phyloP scores from a whole-genome alignment of 768 basidiomycete species.

The Psilocybe azurescens region DNA sequence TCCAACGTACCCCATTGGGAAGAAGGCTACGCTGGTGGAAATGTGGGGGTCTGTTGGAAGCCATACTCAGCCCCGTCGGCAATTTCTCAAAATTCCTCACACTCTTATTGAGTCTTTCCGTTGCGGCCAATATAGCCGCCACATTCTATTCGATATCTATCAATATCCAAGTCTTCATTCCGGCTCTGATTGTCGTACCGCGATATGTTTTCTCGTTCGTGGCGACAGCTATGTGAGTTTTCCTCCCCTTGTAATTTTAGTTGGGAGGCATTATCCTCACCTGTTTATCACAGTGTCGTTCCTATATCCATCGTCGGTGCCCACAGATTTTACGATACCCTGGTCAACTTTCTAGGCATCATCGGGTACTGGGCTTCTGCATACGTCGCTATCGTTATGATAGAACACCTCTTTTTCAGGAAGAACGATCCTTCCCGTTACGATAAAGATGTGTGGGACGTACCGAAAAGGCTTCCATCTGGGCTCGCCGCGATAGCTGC shows the following conservation, averaged over 20 bases:
- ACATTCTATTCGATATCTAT: constrained; percentile 84
- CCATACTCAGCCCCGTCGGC: constrained; percentile 72
- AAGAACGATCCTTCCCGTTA: constrained; percentile 56
- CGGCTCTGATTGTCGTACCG: constrained; percentile 62
- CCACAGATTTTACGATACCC: constrained; percentile 70
- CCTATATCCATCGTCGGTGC: constrained; percentile 78
- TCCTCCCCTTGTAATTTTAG: constrained; percentile 1
- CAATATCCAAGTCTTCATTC: constrained; percentile 73
- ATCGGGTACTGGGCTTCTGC: constrained; percentile 73
- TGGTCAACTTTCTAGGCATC: constrained; percentile 78
- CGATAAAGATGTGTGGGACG: constrained; percentile 61
- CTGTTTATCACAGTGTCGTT: constrained; percentile 53
- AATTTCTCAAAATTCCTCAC: constrained; percentile 82
- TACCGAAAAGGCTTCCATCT: constrained; percentile 58
- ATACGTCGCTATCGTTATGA: constrained; percentile 64
- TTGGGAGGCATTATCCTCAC: background rate
- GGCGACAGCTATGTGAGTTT: constrained; percentile 69
- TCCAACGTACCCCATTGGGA: constrained; percentile 66
- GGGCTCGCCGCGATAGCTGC: constrained; percentile 72
- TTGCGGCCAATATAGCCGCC: constrained; percentile 81
- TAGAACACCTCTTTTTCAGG: constrained; percentile 76
- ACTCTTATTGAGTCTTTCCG: constrained; percentile 80
- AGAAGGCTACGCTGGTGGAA: constrained; percentile 55
- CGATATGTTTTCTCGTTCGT: constrained; percentile 80
- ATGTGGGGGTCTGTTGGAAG: constrained; percentile 77